phyloP scores from a whole-genome alignment of 805 yeast species.

The Candida ficus region DNA sequence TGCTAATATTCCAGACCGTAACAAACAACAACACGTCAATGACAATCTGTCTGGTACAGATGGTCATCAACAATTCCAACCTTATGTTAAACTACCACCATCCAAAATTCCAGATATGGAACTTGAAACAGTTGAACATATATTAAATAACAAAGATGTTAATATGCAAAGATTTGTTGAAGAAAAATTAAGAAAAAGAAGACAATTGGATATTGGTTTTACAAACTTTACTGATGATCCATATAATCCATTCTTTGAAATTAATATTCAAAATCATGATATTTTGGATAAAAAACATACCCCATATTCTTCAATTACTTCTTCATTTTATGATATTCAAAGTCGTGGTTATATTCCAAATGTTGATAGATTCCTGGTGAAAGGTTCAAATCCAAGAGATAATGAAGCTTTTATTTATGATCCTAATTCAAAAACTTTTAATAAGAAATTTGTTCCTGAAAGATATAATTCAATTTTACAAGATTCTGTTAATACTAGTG shows the following conservation, averaged over 20 bases:
- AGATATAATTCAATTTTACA: slow-evolving; percentile 31
- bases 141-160: slow-evolving; percentile 67
- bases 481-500: slow-evolving; percentile 31
- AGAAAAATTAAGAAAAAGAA: slow-evolving; percentile 72
- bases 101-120: slow-evolving; percentile 93
- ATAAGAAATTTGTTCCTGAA: slow-evolving; percentile 30
- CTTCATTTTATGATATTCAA: slow-evolving; percentile 60
- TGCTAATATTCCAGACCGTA: slow-evolving; percentile 16
- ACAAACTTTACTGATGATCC: slow-evolving; percentile 86
- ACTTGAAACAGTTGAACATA: slow-evolving; percentile 72
- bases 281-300: slow-evolving; percentile 55
- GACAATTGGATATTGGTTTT: slow-evolving; percentile 60
- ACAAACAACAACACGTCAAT: background rate
- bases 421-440: slow-evolving; percentile 18
- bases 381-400: slow-evolving; percentile 22
- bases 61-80: slow-evolving; percentile 41
- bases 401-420: slow-evolving; percentile 28
- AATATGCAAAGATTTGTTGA: slow-evolving; percentile 80
- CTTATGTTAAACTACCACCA: slow-evolving; percentile 82
- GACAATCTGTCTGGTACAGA: slow-evolving; percentile 21
- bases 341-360: slow-evolving; percentile 44
- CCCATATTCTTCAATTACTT: slow-evolving; percentile 76
- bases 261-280: slow-evolving; percentile 46
- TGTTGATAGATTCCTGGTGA: slow-evolving; percentile 19
- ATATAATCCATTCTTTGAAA: slow-evolving; percentile 71